Evolutionary conservation across 257 asterid species (phyloP).

Genomic region (Nicotiana obtusifolia): DNA sequence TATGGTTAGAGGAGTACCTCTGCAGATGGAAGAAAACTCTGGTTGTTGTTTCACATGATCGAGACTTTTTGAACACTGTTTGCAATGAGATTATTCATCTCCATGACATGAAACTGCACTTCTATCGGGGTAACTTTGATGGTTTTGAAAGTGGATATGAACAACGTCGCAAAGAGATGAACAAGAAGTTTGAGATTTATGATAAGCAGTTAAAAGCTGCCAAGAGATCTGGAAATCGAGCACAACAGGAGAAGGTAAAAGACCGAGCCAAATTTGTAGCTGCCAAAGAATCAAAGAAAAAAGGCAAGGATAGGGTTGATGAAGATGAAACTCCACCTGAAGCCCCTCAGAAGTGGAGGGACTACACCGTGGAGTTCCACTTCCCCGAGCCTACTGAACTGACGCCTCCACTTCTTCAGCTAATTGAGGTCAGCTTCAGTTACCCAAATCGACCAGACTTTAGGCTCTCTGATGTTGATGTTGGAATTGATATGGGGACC

Average conservation of each 20-base stretch:
- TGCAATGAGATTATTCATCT: conserved; percentile 61
- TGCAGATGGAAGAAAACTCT: conserved; percentile 77
- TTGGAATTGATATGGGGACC: conserved; percentile 74
- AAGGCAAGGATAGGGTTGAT: conserved; percentile 44
- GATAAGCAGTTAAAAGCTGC: conserved; percentile 54
- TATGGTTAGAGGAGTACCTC: conserved; percentile 64
- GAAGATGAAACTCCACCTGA: conserved; percentile 48
- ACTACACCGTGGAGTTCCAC: conserved; percentile 65
- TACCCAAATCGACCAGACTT: conserved; percentile 58
- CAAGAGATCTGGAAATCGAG: conserved; percentile 51
- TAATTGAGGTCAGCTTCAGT: conserved; percentile 58
- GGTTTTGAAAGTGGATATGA: conserved; percentile 57
- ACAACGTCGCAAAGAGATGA: conserved; percentile 58
- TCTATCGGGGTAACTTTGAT: conserved; percentile 58
- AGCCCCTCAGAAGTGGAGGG: conserved; percentile 65
- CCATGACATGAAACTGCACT: conserved; percentile 52
- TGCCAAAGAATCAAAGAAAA: conserved; percentile 51
- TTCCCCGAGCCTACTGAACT: conserved; percentile 71
- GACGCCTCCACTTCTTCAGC: conserved; percentile 61
- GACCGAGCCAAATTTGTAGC: conserved; percentile 55
- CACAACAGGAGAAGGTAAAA: conserved; percentile 61
- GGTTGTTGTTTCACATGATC: conserved; percentile 62
- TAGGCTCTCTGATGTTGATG: conserved; percentile 54
- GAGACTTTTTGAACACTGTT: conserved; percentile 59
- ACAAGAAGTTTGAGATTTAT: conserved; percentile 50